Conservation (phyloP, 1,284 basidiomycete species). For the Apiotrichum akiyoshidainum region DNA sequence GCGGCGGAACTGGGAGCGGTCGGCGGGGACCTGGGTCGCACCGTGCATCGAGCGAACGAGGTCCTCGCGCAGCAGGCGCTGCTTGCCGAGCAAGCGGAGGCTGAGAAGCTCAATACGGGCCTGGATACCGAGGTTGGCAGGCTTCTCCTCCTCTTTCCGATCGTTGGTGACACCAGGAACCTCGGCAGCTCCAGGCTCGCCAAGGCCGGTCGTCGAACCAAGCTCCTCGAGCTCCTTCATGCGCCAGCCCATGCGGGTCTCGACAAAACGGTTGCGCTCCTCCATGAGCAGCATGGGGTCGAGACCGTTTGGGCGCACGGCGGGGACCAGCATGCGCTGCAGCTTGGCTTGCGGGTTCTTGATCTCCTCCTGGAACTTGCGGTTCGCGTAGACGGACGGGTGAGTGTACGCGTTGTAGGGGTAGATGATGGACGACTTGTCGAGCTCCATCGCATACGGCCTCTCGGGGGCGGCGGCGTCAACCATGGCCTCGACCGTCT, state of each 20-base stretch:
- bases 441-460: constrained; percentile 64
- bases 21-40: constrained; percentile 84
- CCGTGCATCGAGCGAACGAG: constrained; percentile 84
- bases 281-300: constrained; percentile 87
- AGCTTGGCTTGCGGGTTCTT: constrained; percentile 46
- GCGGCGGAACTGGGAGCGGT: constrained; percentile 86
- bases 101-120: constrained; percentile 93
- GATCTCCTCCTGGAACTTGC: constrained; percentile 56
- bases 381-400: constrained; percentile 68
- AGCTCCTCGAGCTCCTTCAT: constrained; percentile 83
- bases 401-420: constrained; percentile 93
- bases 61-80: constrained; percentile 77
- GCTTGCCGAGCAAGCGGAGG: constrained; percentile 85
- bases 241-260: constrained; percentile 83
- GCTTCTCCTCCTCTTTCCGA: constrained; percentile 55
- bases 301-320: constrained; percentile 85
- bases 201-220: constrained; percentile 77
- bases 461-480: constrained; percentile 35
- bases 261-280: constrained; percentile 86
- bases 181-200: constrained; percentile 58
- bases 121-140: constrained; percentile 56
- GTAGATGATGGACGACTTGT: constrained; percentile 76
- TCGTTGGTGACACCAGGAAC: constrained; percentile 54
- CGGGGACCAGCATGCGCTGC: constrained; percentile 79
- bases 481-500: constrained; percentile 68